These are phyloP conservation scores for Cyclospora cayetanensis DNA, from an alignment of 169 alveolate species.

Conservation along the genomic window DNA sequence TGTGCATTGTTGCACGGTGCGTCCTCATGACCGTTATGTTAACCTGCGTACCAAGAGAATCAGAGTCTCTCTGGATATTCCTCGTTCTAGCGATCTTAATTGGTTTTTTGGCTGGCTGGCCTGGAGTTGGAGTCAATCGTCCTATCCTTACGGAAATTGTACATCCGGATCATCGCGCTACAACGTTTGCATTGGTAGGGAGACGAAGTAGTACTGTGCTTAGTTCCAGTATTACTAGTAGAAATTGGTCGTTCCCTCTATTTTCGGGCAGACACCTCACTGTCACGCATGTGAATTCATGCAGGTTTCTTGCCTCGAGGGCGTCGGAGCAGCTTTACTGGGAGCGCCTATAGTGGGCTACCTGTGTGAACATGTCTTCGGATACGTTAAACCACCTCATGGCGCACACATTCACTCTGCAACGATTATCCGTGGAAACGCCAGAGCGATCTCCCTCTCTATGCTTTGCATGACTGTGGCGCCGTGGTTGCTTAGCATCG, in stretches of 20 bases:
- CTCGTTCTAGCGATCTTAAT: slow-evolving; percentile 77
- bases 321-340: slow-evolving; percentile 85
- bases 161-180: slow-evolving; percentile 88
- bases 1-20: slow-evolving; percentile 77
- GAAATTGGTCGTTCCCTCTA: background rate
- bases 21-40: slow-evolving; percentile 77
- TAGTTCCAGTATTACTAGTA: background rate
- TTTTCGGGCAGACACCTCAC: background rate
- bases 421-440: slow-evolving; percentile 79
- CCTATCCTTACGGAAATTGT: slow-evolving; percentile 89
- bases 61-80: slow-evolving; percentile 73
- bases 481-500: slow-evolving; percentile 83
- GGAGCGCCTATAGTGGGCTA: slow-evolving; percentile 89
- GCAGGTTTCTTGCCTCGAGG: slow-evolving; percentile 87
- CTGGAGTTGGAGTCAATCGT: slow-evolving; percentile 90
- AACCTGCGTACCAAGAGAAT: slow-evolving; percentile 73
- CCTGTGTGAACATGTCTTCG: slow-evolving; percentile 86
- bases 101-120: slow-evolving; percentile 86
- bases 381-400: slow-evolving; percentile 76
- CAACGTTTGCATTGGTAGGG: slow-evolving; percentile 83
- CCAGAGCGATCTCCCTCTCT: slow-evolving; percentile 84
- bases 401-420: slow-evolving; percentile 27
- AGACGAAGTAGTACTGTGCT: background rate
- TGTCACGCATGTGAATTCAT: no score
- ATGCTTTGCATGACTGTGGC: slow-evolving; percentile 82